A percentile compares a stretch with the other conserved stretches of the same genome.
Conservation (phyloP, 1,284 basidiomycete genomes). For the Apiotrichum gracile region DNA sequence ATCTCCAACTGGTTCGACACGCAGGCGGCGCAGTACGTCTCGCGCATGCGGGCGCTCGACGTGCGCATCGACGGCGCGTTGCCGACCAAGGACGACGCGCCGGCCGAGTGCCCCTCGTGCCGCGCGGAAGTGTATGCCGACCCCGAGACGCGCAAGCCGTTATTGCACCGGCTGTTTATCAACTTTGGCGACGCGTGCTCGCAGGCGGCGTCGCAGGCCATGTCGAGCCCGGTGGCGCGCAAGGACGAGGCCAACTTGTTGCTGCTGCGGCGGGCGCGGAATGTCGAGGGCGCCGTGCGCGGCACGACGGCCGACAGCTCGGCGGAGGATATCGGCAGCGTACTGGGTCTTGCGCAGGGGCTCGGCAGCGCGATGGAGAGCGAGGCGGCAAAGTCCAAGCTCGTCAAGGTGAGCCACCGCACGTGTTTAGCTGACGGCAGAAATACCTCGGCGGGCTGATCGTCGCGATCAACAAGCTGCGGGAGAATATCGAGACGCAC, state of each 20-base stretch:
- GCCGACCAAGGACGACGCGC: slow-evolving; percentile 24
- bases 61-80: slow-evolving; percentile 13
- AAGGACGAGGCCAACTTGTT: too few relatives aligned
- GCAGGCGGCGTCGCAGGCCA: background rate
- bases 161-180: slow-evolving; percentile 33
- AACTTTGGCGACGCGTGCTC: slow-evolving; percentile 18
- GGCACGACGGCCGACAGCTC: slow-evolving; percentile 8
- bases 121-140: slow-evolving; percentile 34
- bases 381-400: slow-evolving; percentile 24
- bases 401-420: slow-evolving; percentile 35
- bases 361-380: slow-evolving; percentile 16
- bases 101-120: slow-evolving; percentile 36
- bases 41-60: slow-evolving; percentile 13
- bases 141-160: slow-evolving; percentile 27
- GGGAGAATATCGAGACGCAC: slow-evolving; percentile 12
- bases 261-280: too few relatives aligned
- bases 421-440: slow-evolving; percentile 23
- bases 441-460: slow-evolving; percentile 29
- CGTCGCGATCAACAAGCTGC: slow-evolving; percentile 23
- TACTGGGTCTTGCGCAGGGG: slow-evolving; percentile 16
- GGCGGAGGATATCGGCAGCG: slow-evolving; percentile 22
- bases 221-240: too few relatives aligned
- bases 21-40: slow-evolving; percentile 23
- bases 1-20: slow-evolving; percentile 31
- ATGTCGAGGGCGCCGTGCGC: background rate